Conservation (phyloP, 2,329 filamentous ascomycete genomes). For the Fusarium torulosum region DNA sequence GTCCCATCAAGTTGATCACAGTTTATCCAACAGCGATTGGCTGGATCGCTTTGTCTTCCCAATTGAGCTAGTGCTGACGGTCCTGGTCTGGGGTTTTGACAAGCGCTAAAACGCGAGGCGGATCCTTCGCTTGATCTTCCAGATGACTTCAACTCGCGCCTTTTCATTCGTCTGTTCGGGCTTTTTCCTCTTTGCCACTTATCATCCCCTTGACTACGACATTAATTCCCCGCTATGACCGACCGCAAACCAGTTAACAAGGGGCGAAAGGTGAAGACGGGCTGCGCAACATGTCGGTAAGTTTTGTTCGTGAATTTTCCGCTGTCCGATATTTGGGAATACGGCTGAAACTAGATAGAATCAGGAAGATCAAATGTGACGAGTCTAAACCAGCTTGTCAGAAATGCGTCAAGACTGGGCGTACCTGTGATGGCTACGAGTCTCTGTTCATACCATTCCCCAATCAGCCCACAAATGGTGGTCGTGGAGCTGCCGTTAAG, state of each 20-base stretch:
- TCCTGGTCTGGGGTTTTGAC: fast-evolving
- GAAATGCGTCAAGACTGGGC: slow-evolving; percentile 55
- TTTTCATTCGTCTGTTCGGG: slow-evolving; percentile 31
- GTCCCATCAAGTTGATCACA: neutral
- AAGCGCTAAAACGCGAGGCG: neutral
- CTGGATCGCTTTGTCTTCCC: neutral
- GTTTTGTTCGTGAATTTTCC: slow-evolving; percentile 18
- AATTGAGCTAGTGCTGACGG: slow-evolving; percentile 2
- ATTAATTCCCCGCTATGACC: slow-evolving; percentile 39
- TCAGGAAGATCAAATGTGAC: slow-evolving; percentile 56
- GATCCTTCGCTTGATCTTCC: neutral
- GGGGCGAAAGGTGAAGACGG: slow-evolving; percentile 57
- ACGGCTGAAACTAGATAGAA: slow-evolving; percentile 40
- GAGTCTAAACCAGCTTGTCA: slow-evolving; percentile 53
- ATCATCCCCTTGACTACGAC: neutral
- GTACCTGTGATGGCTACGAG: slow-evolving; percentile 59
- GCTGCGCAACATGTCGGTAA: slow-evolving; percentile 59
- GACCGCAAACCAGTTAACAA: neutral
- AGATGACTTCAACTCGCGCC: neutral
- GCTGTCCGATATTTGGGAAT: neutral
- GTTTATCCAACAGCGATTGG: neutral
- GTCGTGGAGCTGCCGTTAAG: slow-evolving; percentile 4
- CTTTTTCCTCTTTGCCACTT: slow-evolving; percentile 1
- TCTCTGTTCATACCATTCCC: slow-evolving; percentile 53
- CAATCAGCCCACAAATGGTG: slow-evolving; percentile 29